Evolutionary conservation across 2,329 filamentous ascomycete genomes (phyloP).

Genomic region (Cordyceps cateniannulata): DNA sequence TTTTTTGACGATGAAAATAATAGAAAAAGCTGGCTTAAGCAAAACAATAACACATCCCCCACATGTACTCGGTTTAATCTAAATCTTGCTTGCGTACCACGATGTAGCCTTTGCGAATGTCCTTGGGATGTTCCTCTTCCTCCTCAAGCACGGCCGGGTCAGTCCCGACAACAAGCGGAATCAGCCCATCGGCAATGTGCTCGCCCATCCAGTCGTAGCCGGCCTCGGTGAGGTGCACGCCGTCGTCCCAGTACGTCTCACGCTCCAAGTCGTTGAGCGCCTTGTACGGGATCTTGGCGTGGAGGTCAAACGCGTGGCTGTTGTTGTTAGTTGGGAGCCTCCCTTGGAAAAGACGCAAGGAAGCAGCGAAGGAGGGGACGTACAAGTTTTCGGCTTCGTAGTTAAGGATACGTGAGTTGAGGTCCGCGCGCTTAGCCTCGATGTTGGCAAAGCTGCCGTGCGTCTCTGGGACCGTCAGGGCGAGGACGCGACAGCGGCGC

Average conservation of each 20-base stretch:
- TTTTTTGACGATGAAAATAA: neutral
- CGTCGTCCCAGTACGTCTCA: constrained; percentile 53
- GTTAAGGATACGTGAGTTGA: constrained; percentile 48
- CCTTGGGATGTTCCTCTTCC: constrained; percentile 39
- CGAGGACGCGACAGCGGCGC: constrained; percentile 49
- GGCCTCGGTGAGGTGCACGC: constrained; percentile 48
- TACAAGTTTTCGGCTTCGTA: constrained; percentile 47
- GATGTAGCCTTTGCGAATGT: constrained; percentile 47
- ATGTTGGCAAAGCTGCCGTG: constrained; percentile 23
- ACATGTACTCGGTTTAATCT: constrained; percentile 32
- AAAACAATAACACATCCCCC: neutral
- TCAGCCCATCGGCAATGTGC: constrained; percentile 46
- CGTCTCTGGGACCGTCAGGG: constrained; percentile 56
- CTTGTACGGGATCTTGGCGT: constrained; percentile 47
- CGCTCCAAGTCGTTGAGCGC: constrained; percentile 39
- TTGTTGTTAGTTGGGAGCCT: neutral
- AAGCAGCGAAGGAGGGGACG: constrained; percentile 20
- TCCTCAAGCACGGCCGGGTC: constrained; percentile 31
- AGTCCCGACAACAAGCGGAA: constrained; percentile 34
- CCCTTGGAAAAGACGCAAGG: too few relatives aligned
- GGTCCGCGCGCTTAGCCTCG: constrained; percentile 29
- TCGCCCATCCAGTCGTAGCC: constrained; percentile 60
- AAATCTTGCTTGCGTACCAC: constrained; percentile 47
- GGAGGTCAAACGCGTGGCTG: constrained; percentile 48
- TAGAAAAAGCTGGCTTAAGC: neutral